Evolutionary conservation across 345 rosid species (phyloP).

Genomic region (Populus pruinosa): DNA sequence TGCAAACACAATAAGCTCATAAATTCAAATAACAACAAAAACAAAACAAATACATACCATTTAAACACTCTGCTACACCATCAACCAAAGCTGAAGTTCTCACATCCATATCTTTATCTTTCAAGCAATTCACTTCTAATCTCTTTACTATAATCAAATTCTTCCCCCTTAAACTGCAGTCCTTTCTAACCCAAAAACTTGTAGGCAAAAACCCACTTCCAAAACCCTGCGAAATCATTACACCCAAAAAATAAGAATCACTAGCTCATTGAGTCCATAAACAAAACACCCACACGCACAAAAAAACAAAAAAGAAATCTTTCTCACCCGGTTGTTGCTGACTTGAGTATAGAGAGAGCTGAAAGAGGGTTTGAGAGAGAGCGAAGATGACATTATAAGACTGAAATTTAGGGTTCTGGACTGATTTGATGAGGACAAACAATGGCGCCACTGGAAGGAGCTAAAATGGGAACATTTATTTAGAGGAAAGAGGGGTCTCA

Average conservation of each 20-base stretch:
- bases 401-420: not conserved
- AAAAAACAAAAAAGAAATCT: not conserved
- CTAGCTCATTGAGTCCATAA: not conserved
- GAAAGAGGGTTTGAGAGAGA: not conserved
- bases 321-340: not conserved
- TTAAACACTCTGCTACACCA: conserved; percentile 22
- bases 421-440: too few species aligned
- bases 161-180: conserved; percentile 24
- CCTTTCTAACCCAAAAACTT: conserved; percentile 28
- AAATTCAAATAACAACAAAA: not conserved
- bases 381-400: not conserved
- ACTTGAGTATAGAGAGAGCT: not conserved
- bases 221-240: conserved; percentile 35
- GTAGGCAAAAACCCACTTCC: conserved; percentile 9
- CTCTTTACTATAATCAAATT: conserved; percentile 20
- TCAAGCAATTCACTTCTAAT: conserved; percentile 41
- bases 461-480: too few species aligned
- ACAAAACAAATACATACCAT: conserved; percentile 33
- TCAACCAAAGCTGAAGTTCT: conserved; percentile 42
- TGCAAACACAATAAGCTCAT: not conserved
- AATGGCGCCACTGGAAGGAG: too few species aligned
- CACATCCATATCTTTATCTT: conserved; percentile 42
- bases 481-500: too few species aligned
- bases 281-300: not conserved
- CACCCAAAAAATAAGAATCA: not conserved